Conservation (phyloP, 169 alveolate species). For the Eimeria praecox region DNA sequence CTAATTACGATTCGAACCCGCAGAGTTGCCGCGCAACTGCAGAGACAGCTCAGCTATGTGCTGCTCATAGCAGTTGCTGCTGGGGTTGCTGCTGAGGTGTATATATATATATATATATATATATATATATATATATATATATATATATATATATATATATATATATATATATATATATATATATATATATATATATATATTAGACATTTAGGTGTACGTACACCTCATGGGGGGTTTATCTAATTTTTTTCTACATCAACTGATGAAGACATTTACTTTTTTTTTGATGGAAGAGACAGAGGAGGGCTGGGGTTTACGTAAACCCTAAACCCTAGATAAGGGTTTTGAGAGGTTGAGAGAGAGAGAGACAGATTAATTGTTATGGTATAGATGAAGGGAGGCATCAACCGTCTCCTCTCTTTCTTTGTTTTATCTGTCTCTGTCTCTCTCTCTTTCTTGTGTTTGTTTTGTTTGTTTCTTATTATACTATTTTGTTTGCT, state of each 20-base stretch:
- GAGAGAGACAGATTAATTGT: no score
- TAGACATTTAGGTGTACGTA: constrained; percentile 28
- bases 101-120: no score
- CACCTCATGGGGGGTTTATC: background rate
- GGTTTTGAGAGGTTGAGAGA: background rate
- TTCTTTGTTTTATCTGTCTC: no score
- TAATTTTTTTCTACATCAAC: background rate
- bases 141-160: no score
- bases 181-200: no score
- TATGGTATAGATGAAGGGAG: no score
- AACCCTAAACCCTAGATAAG: constrained; percentile 8
- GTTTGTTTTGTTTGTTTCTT: no score
- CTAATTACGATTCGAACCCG: background rate
- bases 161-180: no score
- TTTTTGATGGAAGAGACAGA: constrained; percentile 8
- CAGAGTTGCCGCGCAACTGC: background rate
- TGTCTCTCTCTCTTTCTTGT: no score
- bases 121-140: no score
- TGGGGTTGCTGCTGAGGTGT: background rate
- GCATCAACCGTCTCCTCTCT: no score
- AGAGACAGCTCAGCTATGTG: background rate
- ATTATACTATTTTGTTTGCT: no score
- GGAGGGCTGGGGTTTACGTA: background rate
- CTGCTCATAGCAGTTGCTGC: background rate
- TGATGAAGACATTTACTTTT: background rate